phyloP scores from a whole-genome alignment of 1,284 basidiomycete species.

The Moesziomyces sp. region DNA sequence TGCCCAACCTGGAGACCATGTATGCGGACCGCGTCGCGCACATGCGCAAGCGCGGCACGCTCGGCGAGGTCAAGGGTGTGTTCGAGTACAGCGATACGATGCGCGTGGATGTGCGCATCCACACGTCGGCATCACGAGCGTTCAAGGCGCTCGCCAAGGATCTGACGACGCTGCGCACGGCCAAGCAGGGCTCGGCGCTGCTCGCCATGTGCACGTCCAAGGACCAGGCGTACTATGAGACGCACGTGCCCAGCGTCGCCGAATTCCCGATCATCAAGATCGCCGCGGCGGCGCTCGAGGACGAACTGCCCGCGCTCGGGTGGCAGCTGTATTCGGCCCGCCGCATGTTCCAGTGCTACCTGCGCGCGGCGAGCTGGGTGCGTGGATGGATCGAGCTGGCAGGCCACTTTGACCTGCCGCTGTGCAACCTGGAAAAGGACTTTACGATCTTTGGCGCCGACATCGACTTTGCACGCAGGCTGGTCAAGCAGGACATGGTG shows the following conservation, averaged over 20 bases:
- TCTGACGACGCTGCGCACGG: slow-evolving; percentile 73
- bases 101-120: slow-evolving; percentile 79
- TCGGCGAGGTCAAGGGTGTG: slow-evolving; percentile 61
- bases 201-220: slow-evolving; percentile 88
- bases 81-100: slow-evolving; percentile 79
- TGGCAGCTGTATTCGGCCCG: slow-evolving; percentile 72
- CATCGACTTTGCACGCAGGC: slow-evolving; percentile 86
- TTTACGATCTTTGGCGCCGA: slow-evolving; percentile 88
- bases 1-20: slow-evolving; percentile 79
- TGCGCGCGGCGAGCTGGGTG: slow-evolving; percentile 82
- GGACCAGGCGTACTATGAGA: slow-evolving; percentile 85
- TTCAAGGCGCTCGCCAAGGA: slow-evolving; percentile 90
- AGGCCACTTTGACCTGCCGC: slow-evolving; percentile 89
- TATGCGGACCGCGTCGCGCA: slow-evolving; percentile 75
- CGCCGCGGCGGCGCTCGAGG: slow-evolving; percentile 79
- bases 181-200: slow-evolving; percentile 78
- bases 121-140: slow-evolving; percentile 81
- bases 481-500: slow-evolving; percentile 87
- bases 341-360: slow-evolving; percentile 84
- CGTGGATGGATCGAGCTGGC: slow-evolving; percentile 84
- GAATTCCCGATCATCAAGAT: slow-evolving; percentile 91
- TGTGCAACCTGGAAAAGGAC: slow-evolving; percentile 89
- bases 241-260: slow-evolving; percentile 74
- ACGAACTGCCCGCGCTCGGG: slow-evolving; percentile 72
- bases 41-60: slow-evolving; percentile 55